Conservation (phyloP, 2,329 filamentous ascomycete species). For the Colletotrichum karsti region DNA sequence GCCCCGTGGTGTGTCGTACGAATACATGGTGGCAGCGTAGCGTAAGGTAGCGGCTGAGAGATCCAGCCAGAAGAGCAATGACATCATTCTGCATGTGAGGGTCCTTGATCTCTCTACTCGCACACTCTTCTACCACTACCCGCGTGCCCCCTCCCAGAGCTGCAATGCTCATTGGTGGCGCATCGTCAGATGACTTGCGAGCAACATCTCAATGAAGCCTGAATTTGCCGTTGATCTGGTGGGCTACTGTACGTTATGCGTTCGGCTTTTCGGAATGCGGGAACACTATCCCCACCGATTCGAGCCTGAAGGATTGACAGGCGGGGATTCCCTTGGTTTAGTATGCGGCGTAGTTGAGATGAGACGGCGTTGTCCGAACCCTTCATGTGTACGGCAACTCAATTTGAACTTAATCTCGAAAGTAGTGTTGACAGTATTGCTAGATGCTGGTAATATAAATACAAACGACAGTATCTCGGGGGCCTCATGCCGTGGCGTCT, state of each 20-base stretch:
- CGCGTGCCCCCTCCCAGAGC: neutral
- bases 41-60: too few species aligned
- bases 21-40: too few species aligned
- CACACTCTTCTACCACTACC: too few species aligned
- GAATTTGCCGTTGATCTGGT: neutral
- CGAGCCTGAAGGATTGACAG: neutral
- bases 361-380: neutral
- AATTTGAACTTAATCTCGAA: neutral
- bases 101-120: neutral
- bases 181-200: neutral
- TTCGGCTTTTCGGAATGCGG: too few species aligned
- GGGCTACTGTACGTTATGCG: too few species aligned
- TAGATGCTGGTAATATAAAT: too few species aligned
- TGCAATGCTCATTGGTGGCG: neutral
- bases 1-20: neutral
- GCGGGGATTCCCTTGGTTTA: neutral
- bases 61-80: neutral
- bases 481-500: conserved; percentile 25
- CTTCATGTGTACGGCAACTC: neutral
- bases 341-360: neutral
- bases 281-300: too few species aligned
- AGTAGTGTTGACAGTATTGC: neutral
- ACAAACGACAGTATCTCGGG: too few species aligned
- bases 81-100: conserved; percentile 13
- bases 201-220: neutral